Percentiles rank a stretch among this genome's conserved stretches.
These are phyloP conservation scores for Solanum lignicaule DNA, from an alignment of 257 asterid species.

Conservation along the genomic window DNA sequence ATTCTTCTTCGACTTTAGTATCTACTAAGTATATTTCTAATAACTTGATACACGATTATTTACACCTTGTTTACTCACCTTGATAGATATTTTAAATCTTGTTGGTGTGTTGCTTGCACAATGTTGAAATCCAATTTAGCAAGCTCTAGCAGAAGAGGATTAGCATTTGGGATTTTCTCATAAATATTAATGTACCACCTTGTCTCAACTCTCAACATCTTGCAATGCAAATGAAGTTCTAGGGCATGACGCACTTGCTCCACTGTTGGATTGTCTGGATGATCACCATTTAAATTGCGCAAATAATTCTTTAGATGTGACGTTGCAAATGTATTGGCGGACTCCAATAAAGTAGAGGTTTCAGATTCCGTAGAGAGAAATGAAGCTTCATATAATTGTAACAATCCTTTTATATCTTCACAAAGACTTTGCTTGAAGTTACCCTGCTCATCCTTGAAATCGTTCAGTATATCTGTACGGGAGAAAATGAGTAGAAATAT, in stretches of 20 bases:
- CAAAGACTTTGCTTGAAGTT: conserved; percentile 1
- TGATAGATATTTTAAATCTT: not conserved
- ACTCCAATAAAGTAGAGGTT: conserved; percentile 2
- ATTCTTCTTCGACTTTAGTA: no score
- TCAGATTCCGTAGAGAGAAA: conserved; percentile 19
- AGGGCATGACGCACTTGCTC: not conserved
- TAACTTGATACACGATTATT: no score
- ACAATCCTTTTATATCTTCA: conserved; percentile 17
- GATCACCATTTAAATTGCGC: not conserved
- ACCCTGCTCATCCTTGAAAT: not conserved
- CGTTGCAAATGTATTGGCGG: conserved; percentile 17
- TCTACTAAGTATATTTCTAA: no score
- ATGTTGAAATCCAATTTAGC: conserved; percentile 11
- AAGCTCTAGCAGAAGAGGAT: not conserved
- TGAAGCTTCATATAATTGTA: conserved; percentile 45
- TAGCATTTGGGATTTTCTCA: not conserved
- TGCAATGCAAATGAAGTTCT: not conserved
- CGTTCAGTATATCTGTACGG: conserved; percentile 16
- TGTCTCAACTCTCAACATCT: not conserved
- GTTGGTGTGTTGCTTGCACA: not conserved
- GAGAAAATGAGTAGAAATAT: no score
- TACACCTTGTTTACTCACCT: not conserved
- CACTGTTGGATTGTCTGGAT: rapidly evolving
- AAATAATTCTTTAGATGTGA: not conserved
- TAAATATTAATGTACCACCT: not conserved